A percentile compares a stretch with the other conserved stretches of the same genome.
phyloP scores from a whole-genome alignment of 2,329 filamentous ascomycete genomes.

The Nothopassalora personata region DNA sequence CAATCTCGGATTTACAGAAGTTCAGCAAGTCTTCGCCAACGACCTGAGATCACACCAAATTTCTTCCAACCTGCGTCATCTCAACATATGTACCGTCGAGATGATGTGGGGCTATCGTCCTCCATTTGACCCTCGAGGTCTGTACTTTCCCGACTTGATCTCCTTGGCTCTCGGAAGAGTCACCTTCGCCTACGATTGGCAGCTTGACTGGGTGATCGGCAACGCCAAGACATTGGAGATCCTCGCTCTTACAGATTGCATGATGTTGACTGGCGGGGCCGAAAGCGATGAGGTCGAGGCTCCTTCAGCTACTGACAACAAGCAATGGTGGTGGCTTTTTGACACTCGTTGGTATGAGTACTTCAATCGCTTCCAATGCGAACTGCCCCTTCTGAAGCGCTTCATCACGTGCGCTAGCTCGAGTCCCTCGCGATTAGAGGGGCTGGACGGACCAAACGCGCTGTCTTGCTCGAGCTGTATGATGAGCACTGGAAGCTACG shows the following conservation, averaged over 20 bases:
- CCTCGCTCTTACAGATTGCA: slow-evolving; percentile 43
- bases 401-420: slow-evolving; percentile 3
- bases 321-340: not conserved
- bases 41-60: slow-evolving; percentile 21
- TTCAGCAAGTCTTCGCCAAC: slow-evolving; percentile 21
- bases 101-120: slow-evolving; percentile 41
- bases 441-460: not conserved
- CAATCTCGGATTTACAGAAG: slow-evolving; percentile 11
- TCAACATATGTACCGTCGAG: slow-evolving; percentile 35
- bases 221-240: slow-evolving; percentile 37
- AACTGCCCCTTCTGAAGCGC: slow-evolving; percentile 3
- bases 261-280: slow-evolving; percentile 11
- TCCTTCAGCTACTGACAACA: not conserved
- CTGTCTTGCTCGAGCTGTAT: not conserved
- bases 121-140: slow-evolving; percentile 33
- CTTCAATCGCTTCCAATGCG: not conserved
- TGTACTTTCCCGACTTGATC: slow-evolving; percentile 38
- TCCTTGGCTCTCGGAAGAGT: slow-evolving; percentile 39
- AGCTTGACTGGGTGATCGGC: slow-evolving; percentile 44
- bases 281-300: not conserved
- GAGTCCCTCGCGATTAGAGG: too few relatives aligned
- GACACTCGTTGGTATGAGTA: slow-evolving; percentile 11
- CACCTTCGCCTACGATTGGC: slow-evolving; percentile 42
- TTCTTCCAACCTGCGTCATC: slow-evolving; percentile 26
- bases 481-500: not conserved